Base-by-base conservation (phyloP, 805 yeast genomes). In the Zygoascus ofunaensis region DNA sequence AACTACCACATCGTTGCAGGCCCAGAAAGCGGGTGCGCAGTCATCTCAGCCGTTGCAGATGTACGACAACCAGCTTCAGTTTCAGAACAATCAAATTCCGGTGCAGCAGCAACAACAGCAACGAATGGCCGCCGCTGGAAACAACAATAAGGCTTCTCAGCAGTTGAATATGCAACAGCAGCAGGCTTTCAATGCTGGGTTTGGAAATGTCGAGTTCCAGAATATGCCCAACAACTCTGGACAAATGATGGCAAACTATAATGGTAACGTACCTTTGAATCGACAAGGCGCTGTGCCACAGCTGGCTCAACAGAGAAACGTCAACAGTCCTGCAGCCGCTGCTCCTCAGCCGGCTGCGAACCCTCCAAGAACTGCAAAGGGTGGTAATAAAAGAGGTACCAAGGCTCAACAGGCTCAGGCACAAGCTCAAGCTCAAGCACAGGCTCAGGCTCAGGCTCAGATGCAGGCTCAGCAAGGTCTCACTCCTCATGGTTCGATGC, bases 161-260 rank as follows among this genome's bases (percentile, higher is more conserved):
- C 42, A 39, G 38, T 46, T 7, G 44, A 47, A 54, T 34, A 46
- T 53, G 24, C 57, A 52, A 34, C 54, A 54, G 37, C 53, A 55
- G 39, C 48, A 45, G 37, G 35, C 34, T 17, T 39, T 23, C 21
- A 22, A 23, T 17, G n/a, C 30, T 12, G 30, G 7, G 30, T 26
- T 26, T 12, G 12, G 12, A 8, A 26, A 26, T 26, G 12, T 26
- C 10, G 30, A 26, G 7, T 26, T 26, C 30, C 30, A 26, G 30
- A 26, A 12, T 26, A 26, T 26, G 30, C 7, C 30, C 12, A 26
- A 26, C 12, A 26, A 26, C 12, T 12, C 30, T 12, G 7, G 10
- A 26, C 30, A 26, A 12, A 26, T 26, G 37, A 7, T 39, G 44
- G 45, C 34, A 12, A 26, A 26, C 30, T 26, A 26, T 12, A 26